phyloP scores from a whole-genome alignment of 352 stramenopile genomes.

The Globisporangium splendens region DNA sequence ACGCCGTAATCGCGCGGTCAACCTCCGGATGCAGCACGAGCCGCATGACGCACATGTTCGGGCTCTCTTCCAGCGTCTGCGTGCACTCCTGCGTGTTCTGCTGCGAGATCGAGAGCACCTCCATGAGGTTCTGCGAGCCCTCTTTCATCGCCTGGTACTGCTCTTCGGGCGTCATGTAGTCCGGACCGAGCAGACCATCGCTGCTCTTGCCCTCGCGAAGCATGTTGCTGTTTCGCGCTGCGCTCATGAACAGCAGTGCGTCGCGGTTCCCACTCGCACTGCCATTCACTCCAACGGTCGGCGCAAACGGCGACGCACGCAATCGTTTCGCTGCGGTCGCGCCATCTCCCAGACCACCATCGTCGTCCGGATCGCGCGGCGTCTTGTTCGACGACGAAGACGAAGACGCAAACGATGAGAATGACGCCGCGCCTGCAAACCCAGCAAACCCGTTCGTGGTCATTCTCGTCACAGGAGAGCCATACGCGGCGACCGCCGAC shows the following conservation, averaged over 20 bases:
- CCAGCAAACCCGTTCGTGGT: conserved; percentile 7
- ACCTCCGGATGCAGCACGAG: conserved; percentile 67
- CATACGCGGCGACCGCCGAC: background rate
- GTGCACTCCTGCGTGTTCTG: conserved; percentile 75
- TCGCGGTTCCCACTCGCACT: conserved; percentile 1
- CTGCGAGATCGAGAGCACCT: conserved; percentile 69
- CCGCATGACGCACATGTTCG: conserved; percentile 49
- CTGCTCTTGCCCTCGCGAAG: background rate
- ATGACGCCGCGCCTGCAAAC: background rate
- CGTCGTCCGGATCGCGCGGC: conserved; percentile 1
- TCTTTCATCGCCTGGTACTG: conserved; percentile 35
- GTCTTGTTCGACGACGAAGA: conserved; percentile 8
- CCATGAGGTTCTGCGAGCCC: conserved; percentile 61
- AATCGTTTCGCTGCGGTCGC: conserved; percentile 1
- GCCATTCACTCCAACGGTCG: conserved; percentile 2
- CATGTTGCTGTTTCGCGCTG: background rate
- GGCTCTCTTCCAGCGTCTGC: conserved; percentile 63
- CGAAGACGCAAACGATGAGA: background rate
- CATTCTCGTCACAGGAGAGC: conserved; percentile 3
- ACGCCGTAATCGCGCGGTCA: conserved; percentile 47
- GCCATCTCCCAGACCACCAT: background rate
- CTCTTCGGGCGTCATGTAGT: conserved; percentile 24
- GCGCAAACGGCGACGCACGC: conserved; percentile 3
- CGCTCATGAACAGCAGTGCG: conserved; percentile 8
- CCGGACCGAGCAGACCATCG: conserved; percentile 4